These are phyloP conservation scores for Sarcodon aspratus DNA, from an alignment of 768 basidiomycete genomes.

Conservation along the genomic window DNA sequence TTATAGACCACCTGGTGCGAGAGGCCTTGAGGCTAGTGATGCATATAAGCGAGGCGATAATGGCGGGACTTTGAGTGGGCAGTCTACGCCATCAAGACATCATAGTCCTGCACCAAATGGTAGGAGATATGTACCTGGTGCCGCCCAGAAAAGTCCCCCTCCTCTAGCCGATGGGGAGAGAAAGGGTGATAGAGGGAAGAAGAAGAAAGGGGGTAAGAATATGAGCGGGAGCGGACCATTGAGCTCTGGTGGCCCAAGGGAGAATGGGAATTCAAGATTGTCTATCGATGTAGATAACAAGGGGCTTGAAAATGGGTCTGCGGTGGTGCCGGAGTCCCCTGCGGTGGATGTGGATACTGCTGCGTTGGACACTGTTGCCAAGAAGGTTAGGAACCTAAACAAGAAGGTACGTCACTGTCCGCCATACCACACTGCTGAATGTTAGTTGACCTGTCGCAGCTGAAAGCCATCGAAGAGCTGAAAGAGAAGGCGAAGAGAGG, in stretches of 20 bases:
- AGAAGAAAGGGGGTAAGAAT: slow-evolving; percentile 49
- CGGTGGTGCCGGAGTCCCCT: slow-evolving; percentile 28
- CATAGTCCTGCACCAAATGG: slow-evolving; percentile 47
- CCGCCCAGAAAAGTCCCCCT: slow-evolving; percentile 32
- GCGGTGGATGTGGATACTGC: slow-evolving; percentile 42
- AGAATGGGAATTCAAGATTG: too few relatives aligned
- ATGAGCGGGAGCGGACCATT: slow-evolving; percentile 27
- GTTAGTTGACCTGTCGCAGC: slow-evolving; percentile 28
- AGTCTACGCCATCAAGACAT: slow-evolving; percentile 49
- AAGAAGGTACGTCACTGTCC: slow-evolving; percentile 65
- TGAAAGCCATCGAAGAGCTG: slow-evolving; percentile 98
- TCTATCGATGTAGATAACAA: slow-evolving; percentile 16
- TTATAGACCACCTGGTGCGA: slow-evolving; percentile 88
- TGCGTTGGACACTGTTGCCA: slow-evolving; percentile 68
- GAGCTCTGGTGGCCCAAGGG: not conserved
- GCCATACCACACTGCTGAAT: not conserved
- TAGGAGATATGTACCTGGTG: slow-evolving; percentile 63
- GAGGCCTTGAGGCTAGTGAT: slow-evolving; percentile 78
- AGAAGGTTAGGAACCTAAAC: slow-evolving; percentile 89
- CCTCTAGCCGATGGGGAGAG: slow-evolving; percentile 25
- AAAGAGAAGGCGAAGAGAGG: slow-evolving; percentile 87
- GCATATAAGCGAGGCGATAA: slow-evolving; percentile 92
- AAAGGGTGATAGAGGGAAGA: slow-evolving; percentile 28
- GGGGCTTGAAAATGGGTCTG: slow-evolving; percentile 1
- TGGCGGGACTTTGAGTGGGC: slow-evolving; percentile 56